phyloP scores from a whole-genome alignment of 1,139 yeast species.

The Diutina pseudorugosa region DNA sequence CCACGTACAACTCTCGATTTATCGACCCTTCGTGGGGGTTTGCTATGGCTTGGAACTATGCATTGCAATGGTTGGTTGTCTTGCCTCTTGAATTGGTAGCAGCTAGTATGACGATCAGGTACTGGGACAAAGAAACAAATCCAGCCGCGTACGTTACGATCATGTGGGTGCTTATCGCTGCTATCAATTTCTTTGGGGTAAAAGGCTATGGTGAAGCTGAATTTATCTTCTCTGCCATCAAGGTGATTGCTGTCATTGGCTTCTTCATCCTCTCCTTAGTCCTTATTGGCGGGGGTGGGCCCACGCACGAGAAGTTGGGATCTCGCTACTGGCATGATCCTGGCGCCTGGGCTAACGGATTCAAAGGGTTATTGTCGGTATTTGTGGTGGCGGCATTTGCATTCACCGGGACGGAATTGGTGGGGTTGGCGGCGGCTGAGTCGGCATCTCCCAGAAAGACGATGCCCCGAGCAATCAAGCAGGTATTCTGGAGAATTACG shows the following conservation, averaged over 20 bases:
- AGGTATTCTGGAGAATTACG: conserved; percentile 34
- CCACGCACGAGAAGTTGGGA: conserved; percentile 9
- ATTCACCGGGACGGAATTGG: conserved; percentile 56
- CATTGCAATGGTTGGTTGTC: conserved; percentile 67
- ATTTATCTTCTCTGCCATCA: conserved; percentile 26
- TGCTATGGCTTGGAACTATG: conserved; percentile 13
- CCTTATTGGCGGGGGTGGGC: conserved; percentile 32
- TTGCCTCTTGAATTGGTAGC: conserved; percentile 70
- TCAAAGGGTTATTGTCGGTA: conserved; percentile 35
- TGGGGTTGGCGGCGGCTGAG: conserved; percentile 59
- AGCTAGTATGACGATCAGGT: conserved; percentile 51
- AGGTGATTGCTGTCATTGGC: conserved; percentile 32
- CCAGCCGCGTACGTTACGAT: conserved; percentile 35
- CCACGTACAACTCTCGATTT: conserved; percentile 29
- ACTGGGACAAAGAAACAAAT: conserved; percentile 24
- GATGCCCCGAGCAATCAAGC: conserved; percentile 58
- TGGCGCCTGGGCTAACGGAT: conserved; percentile 25
- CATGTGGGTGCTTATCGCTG: conserved; percentile 23
- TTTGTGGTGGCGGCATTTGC: conserved; percentile 50
- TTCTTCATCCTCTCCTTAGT: conserved; percentile 28
- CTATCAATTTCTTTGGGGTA: conserved; percentile 32
- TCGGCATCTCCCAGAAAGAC: conserved; percentile 45
- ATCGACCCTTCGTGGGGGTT: conserved; percentile 4
- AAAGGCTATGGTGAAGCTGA: conserved; percentile 37
- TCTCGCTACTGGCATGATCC: conserved; percentile 20